These are phyloP conservation scores for Fusarium chlamydosporum DNA, from an alignment of 2,329 filamentous ascomycete genomes.

Conservation along the genomic window DNA sequence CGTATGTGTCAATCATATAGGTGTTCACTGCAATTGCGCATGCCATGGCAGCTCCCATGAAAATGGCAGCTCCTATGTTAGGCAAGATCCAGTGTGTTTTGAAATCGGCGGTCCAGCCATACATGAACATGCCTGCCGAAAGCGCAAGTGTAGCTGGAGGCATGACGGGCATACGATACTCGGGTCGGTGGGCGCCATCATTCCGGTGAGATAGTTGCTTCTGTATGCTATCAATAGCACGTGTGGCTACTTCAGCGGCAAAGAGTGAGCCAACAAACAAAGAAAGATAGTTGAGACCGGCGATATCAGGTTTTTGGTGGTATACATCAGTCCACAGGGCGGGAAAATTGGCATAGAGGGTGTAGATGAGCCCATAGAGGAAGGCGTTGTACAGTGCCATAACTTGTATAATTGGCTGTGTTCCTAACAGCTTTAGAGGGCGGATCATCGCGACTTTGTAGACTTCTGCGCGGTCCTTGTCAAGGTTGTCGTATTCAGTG, in stretches of 20 bases:
- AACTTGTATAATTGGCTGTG: neutral
- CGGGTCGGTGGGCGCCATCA: neutral
- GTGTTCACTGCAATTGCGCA: constrained; percentile 13
- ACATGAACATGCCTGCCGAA: constrained; percentile 3
- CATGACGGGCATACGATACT: neutral
- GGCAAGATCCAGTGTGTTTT: constrained; percentile 30
- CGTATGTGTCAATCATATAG: constrained; percentile 28
- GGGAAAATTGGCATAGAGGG: neutral
- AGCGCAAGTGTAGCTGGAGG: constrained; percentile 19
- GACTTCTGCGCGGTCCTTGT: neutral
- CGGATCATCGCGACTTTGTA: neutral
- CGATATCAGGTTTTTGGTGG: neutral
- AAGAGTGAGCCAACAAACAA: neutral
- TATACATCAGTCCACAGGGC: neutral
- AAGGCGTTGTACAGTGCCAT: neutral
- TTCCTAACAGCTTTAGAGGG: neutral
- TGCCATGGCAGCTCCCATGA: constrained; percentile 10
- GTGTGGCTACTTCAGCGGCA: neutral
- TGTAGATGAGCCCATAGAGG: neutral
- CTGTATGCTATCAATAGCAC: neutral
- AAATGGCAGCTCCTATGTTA: constrained; percentile 11
- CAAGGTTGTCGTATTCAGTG: neutral
- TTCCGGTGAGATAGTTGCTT: neutral
- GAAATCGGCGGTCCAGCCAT: constrained; percentile 23
- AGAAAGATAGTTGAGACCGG: neutral